These are phyloP conservation scores for Aspergillus novoparasiticus DNA, from an alignment of 2,329 filamentous ascomycete genomes.

Conservation along the genomic window DNA sequence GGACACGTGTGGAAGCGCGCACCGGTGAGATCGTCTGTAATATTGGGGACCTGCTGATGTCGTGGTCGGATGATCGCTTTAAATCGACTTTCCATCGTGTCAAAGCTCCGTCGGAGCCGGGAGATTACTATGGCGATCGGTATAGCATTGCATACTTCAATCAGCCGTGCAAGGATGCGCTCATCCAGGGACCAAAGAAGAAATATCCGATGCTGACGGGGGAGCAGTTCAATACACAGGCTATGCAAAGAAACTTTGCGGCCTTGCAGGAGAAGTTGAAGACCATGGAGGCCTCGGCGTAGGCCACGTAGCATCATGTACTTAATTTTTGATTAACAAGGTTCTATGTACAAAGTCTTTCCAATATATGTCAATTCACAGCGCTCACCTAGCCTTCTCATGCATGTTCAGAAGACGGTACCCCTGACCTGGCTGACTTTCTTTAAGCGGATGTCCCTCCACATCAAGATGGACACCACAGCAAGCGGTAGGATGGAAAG, in stretches of 20 bases:
- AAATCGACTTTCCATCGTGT: conserved; percentile 68
- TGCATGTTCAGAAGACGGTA: conserved; percentile 7
- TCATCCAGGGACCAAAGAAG: conserved; percentile 62
- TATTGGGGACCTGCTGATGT: conserved; percentile 68
- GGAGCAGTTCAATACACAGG: conserved; percentile 60
- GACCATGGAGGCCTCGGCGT: conserved; percentile 13
- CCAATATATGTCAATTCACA: background rate
- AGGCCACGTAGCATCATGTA: background rate
- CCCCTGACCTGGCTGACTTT: conserved; percentile 12
- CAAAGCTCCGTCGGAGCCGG: conserved; percentile 59
- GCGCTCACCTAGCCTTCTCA: background rate
- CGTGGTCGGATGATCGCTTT: conserved; percentile 68
- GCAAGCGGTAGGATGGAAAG: conserved; percentile 8
- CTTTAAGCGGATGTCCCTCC: conserved; percentile 12
- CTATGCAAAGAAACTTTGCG: conserved; percentile 60
- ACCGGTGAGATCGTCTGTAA: conserved; percentile 64
- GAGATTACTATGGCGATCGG: conserved; percentile 59
- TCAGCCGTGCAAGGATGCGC: conserved; percentile 60
- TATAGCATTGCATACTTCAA: conserved; percentile 70
- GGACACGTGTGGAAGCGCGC: conserved; percentile 64
- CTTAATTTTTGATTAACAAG: background rate
- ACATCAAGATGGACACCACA: conserved; percentile 5
- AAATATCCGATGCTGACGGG: conserved; percentile 66
- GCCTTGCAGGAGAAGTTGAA: conserved; percentile 54
- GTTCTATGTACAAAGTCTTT: background rate